Percentiles rank a stretch among this genome's conserved stretches.
Conservation (phyloP, 2,329 filamentous ascomycete genomes). For the Amphichorda felina region DNA sequence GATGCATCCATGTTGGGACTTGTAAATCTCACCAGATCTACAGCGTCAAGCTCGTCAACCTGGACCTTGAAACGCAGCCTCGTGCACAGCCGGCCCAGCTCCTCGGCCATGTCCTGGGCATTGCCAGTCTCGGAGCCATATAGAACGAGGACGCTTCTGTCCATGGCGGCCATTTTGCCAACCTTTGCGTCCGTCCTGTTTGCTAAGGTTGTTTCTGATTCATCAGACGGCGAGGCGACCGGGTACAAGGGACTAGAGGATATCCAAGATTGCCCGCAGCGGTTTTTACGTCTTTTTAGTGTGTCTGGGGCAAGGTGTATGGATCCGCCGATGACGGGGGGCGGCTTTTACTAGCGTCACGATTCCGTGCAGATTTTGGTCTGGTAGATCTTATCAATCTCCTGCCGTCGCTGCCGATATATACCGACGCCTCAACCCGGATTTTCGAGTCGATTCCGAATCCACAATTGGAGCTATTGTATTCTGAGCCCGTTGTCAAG, state of each 20-base stretch:
- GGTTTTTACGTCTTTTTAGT: not conserved
- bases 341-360: not conserved
- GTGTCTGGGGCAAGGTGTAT: not conserved
- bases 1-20: slow-evolving; percentile 2
- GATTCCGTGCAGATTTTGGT: not conserved
- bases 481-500: too few species aligned
- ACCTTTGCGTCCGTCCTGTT: not conserved
- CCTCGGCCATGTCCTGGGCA: slow-evolving; percentile 80
- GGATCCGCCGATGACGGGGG: slow-evolving; percentile 3
- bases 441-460: too few species aligned
- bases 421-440: too few species aligned
- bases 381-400: too few species aligned
- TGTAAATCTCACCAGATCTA: slow-evolving; percentile 53
- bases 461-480: too few species aligned
- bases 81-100: slow-evolving; percentile 63
- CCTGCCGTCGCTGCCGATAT: too few species aligned
- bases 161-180: slow-evolving; percentile 12
- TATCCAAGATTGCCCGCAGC: not conserved
- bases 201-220: too few species aligned
- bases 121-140: slow-evolving; percentile 96
- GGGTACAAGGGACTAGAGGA: too few species aligned
- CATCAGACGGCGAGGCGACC: too few species aligned
- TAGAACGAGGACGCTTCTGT: slow-evolving; percentile 51
- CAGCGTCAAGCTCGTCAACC: slow-evolving; percentile 65
- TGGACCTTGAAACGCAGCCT: slow-evolving; percentile 67